Evolutionary conservation across 139 green algal genomes (phyloP).

Genomic region (Tetraselmis striata): DNA sequence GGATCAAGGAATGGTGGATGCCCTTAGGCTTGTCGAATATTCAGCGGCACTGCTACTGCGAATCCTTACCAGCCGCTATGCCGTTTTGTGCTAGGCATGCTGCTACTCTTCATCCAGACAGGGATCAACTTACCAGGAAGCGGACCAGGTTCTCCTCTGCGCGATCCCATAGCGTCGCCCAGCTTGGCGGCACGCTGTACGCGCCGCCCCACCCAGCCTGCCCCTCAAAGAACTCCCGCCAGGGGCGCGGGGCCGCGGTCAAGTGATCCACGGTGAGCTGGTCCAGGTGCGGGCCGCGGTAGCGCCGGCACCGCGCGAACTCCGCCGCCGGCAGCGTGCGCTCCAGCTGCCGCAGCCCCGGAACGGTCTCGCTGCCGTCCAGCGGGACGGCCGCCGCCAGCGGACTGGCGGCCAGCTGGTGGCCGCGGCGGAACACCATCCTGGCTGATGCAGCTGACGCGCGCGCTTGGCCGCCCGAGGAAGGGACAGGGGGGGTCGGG

Average conservation of each 20-base stretch:
- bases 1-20: no score
- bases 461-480: no score
- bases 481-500: no score
- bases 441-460: no score
- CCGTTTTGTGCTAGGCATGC: no score
- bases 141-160: neutral
- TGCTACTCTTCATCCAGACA: no score
- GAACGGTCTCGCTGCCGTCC: neutral
- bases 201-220: neutral
- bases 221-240: neutral
- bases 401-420: neutral
- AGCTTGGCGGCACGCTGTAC: neutral
- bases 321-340: neutral
- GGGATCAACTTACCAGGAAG: neutral
- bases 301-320: neutral
- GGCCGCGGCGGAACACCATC: neutral
- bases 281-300: neutral
- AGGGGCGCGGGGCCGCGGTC: neutral
- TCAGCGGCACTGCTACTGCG: no score
- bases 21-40: no score
- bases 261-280: neutral
- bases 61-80: no score
- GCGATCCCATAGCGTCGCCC: neutral
- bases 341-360: neutral
- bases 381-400: neutral